phyloP scores from a whole-genome alignment of 2,329 filamentous ascomycete species.

The Paecilomyces formosus region DNA sequence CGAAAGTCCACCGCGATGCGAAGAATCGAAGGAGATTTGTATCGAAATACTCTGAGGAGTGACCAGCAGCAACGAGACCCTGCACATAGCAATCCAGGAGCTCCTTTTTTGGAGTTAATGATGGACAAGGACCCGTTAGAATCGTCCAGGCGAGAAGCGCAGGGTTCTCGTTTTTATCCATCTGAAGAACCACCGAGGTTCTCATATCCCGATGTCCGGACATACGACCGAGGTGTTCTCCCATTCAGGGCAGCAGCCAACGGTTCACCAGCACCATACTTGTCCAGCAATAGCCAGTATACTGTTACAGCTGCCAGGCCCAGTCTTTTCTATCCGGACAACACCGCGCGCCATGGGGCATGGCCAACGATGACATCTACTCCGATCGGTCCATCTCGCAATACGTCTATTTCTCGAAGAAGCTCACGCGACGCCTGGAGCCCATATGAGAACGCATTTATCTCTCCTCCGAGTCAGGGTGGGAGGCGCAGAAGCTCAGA shows the following conservation, averaged over 20 bases:
- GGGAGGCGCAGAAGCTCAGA: neutral
- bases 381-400: no score
- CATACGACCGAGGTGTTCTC: neutral
- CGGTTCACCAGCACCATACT: neutral
- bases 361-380: neutral
- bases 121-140: neutral
- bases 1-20: neutral
- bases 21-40: neutral
- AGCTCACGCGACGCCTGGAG: neutral
- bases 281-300: neutral
- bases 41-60: neutral
- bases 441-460: neutral
- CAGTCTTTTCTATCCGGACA: neutral
- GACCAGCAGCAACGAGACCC: neutral
- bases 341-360: neutral
- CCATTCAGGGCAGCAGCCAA: neutral
- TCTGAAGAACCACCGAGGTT: neutral
- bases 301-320: neutral
- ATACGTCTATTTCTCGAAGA: neutral
- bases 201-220: neutral
- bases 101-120: neutral
- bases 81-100: no score
- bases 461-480: neutral
- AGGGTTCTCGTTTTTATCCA: neutral
- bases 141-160: neutral